Percentiles rank a stretch among this genome's conserved stretches.
These are phyloP conservation scores for Zoysia japonica DNA, from an alignment of 176 grass and related monocot species.

Conservation along the genomic window DNA sequence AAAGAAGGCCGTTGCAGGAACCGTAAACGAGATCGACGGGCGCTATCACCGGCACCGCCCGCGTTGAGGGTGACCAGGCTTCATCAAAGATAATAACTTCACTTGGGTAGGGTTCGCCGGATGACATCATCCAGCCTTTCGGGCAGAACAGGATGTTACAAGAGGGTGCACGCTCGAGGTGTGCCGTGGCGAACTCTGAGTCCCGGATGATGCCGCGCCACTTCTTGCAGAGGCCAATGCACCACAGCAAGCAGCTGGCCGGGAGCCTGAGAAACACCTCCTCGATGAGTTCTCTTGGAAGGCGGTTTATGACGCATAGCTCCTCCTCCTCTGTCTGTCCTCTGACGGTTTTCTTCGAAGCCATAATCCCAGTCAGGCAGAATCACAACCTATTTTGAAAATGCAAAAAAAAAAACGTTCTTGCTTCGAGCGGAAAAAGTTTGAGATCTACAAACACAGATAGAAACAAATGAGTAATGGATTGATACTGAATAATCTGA, in stretches of 20 bases:
- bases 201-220: slow-evolving; percentile 3
- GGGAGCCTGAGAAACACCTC: slow-evolving; percentile 20
- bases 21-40: slow-evolving; percentile 11
- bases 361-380: background rate
- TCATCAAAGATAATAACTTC: slow-evolving; percentile 22
- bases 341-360: background rate
- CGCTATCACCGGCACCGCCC: slow-evolving; percentile 13
- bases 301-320: background rate
- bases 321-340: background rate
- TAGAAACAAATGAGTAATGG: too few relatives aligned
- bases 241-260: slow-evolving; percentile 10
- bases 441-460: slow-evolving; percentile 9
- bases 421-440: too few relatives aligned
- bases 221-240: slow-evolving; percentile 22
- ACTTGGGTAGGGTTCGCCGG: background rate
- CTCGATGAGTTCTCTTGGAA: slow-evolving; percentile 20
- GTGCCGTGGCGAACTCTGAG: background rate
- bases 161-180: slow-evolving; percentile 1
- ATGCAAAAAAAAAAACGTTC: too few relatives aligned
- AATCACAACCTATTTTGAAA: too few relatives aligned
- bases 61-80: slow-evolving; percentile 11
- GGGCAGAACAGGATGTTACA: slow-evolving; percentile 15
- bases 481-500: too few relatives aligned
- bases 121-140: too few relatives aligned
- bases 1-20: slow-evolving; percentile 23